Evolutionary conservation across 352 stramenopile species (phyloP), one percentile per base, ranked within the genome.

Genomic region (Pythium phragmiticola): DNA sequence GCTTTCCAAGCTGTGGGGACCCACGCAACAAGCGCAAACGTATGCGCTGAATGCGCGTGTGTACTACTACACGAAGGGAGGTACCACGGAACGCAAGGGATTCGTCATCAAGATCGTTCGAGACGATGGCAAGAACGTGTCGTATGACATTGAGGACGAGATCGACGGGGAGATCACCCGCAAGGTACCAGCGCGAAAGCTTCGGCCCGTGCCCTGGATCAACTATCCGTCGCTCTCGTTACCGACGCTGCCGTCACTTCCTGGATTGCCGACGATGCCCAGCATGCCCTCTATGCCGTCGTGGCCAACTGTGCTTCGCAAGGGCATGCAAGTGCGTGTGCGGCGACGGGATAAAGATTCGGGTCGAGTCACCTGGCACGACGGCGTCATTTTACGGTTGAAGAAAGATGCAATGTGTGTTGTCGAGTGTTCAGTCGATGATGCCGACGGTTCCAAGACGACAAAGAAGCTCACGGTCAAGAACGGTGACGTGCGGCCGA

Each of bases 71-170:
- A 74, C 58, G 0, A 84, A 80, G 36, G 70, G 85, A 16, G 80
- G 76, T 0, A 17, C 56, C 0, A 14, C 11, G 34, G 80, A 89
- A 55, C 67, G 75, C 0, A 83, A 82, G 54, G 80, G 76, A 1
- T 82, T 88, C 11, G 71, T 89, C 6, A 47, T 88, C 13, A 86
- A 87, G 57, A 65, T 84, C 5, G 83, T 65, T 26, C 73, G 64
- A 0, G 76, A 72, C 26, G 48, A 64, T 14, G 60, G 41, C 26
- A 61, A 64, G 26, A 28, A 42, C n/a, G 56, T 46, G 4, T 57
- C 47, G 9, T 87, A 84, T 43, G 77, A 87, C 33, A 75, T 87
- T 9, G 80, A 87, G 54, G 80, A 89, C 41, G 66, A 84, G 33
- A 45, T 73, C 3, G 77, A 89, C 8, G 80, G 77, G 28, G 65